Evolutionary conservation across 2,329 filamentous ascomycete genomes (phyloP), one percentile per base, ranked within the genome.

Genomic region (Xylariaceae sp.): DNA sequence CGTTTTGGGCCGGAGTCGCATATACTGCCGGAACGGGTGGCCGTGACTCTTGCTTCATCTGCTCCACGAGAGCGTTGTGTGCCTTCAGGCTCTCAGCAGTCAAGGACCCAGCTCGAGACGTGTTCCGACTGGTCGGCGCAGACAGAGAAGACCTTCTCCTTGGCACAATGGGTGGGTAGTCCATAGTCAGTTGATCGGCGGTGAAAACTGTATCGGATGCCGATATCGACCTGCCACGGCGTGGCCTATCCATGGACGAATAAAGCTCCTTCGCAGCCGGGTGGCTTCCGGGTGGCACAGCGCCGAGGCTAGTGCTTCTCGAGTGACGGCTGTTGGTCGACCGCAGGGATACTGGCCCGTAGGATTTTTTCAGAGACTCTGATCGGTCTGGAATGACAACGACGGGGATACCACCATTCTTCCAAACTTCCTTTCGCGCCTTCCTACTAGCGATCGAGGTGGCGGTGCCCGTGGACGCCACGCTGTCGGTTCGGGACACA

Each of bases 291-390:
- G 62, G 46, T 6, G 68, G 66, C 8, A 63, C 65, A 7, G 76
- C 76, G 17, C 61, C 64, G 5, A 74, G 47, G 38, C 76, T 81
- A 29, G 66, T 67, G 37, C 72, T 76, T 43, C 69, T 62, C 50
- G 74, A 75, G 32, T 65, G 68, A 35, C 68, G 69, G 51, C 77
- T 82, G 45, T 74, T 79, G n/a, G 70, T 74, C 14, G 78, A 81
- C 39, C 76, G 70, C 12, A 81, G 60, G 2, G 77, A 81, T 3
- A 71, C 74, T 21, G 74, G 64, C 17, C 40, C 34, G 9, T 33
- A 28, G 24, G 64, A 67, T 36, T 54, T 68, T 42, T 70, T 71
- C 9, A 68, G 60, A 3, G 76, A 79, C 5, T 76, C 74, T 12
- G 60, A 64, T 12, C 78, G 73, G 39, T 75, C 71, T 5, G 78